These are phyloP conservation scores for Cordyceps cicadae DNA, from an alignment of 2,329 filamentous ascomycete genomes.

Conservation along the genomic window DNA sequence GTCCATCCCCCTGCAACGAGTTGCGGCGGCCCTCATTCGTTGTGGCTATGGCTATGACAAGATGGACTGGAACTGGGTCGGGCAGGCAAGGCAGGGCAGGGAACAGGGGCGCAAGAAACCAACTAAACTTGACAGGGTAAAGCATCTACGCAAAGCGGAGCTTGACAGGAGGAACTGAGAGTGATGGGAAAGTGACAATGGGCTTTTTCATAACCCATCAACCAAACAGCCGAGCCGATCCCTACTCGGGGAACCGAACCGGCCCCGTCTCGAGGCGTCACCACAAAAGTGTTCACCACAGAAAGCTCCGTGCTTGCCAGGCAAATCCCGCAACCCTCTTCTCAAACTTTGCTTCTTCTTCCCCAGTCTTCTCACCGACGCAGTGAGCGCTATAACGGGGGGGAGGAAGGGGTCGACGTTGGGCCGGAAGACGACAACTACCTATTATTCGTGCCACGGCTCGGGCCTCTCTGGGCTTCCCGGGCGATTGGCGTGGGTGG, in stretches of 20 bases:
- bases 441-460: neutral
- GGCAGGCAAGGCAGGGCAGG: neutral
- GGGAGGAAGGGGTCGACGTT: neutral
- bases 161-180: neutral
- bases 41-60: neutral
- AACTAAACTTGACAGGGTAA: neutral
- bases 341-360: too few relatives aligned
- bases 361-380: neutral
- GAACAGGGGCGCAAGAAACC: neutral
- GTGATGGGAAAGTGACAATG: neutral
- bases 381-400: neutral
- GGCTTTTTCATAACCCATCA: neutral
- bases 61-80: too few relatives aligned
- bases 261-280: neutral
- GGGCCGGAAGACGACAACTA: neutral
- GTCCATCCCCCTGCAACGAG: neutral
- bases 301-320: neutral
- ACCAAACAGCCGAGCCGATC: neutral
- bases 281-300: too few relatives aligned
- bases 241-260: neutral
- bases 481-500: neutral
- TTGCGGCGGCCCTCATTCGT: neutral
- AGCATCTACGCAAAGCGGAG: neutral
- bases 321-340: too few relatives aligned
- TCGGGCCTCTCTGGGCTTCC: neutral